phyloP scores from a whole-genome alignment of 192 early-diverging fungal species.

The Phycomyces nitens region DNA sequence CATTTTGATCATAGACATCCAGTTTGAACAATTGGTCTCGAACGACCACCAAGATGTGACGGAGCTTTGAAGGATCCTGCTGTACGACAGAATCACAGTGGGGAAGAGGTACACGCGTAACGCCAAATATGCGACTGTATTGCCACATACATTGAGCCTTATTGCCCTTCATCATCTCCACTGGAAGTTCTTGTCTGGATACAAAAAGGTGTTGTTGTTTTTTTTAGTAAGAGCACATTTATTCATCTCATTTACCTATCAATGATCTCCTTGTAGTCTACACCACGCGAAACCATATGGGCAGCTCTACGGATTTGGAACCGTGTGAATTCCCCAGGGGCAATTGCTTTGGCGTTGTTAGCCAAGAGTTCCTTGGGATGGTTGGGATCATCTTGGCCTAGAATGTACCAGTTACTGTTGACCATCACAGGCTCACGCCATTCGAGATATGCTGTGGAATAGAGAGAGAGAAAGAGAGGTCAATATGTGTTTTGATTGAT shows the following conservation, averaged over 20 bases:
- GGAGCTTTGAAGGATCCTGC: constrained; percentile 36
- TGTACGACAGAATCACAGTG: constrained; percentile 69
- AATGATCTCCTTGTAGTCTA: constrained; percentile 76
- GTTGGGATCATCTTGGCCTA: constrained; percentile 59
- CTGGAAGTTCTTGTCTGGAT: constrained; percentile 47
- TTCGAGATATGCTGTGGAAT: constrained; percentile 63
- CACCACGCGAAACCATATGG: constrained; percentile 54
- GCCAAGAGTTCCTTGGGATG: constrained; percentile 45
- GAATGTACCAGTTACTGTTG: constrained; percentile 87
- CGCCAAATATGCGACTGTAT: constrained; percentile 72
- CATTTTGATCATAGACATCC: constrained; percentile 54
- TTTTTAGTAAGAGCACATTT: background rate
- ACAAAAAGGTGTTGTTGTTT: background rate
- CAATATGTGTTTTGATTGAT: constrained; percentile 7
- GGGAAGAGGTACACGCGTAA: constrained; percentile 77
- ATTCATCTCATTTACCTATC: constrained; percentile 42
- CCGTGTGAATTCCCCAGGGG: constrained; percentile 55
- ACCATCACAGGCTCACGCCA: constrained; percentile 81
- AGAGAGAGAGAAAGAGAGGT: background rate
- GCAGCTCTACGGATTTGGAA: constrained; percentile 84
- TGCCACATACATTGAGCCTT: constrained; percentile 84
- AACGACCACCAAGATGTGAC: constrained; percentile 66
- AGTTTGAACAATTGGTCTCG: constrained; percentile 80
- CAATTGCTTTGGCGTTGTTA: constrained; percentile 20
- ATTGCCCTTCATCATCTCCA: constrained; percentile 58